Evolutionary conservation across 306 rosid genomes (phyloP), one percentile per base, ranked within the genome.

Genomic region (Styphnolobium japonicum): DNA sequence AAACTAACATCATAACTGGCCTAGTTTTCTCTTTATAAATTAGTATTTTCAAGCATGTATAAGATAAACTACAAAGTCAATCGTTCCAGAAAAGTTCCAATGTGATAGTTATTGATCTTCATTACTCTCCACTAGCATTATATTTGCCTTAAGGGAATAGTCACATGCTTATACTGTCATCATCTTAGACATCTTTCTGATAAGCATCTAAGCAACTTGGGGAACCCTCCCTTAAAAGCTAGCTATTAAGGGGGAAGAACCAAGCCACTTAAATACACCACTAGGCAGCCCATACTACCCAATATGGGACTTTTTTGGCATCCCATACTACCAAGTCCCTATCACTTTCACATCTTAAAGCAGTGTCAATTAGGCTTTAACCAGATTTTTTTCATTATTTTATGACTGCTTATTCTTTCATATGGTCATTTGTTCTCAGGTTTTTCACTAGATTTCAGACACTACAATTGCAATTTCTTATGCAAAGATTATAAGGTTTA

Each of bases 1-100:
- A 70, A 85, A 81, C 36, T 67, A 55, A 67, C 55, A 77, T 62
- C 25, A 22, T n/a, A 52, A 52, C 49, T 23, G 49, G 64, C 63
- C 71, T 53, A 52, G 16, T 63, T 43, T 75, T 48, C 56, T 75
- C 31, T 68, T 43, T 11, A 29, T 46, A 71, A 27, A 61, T 42
- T 27, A 31, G 40, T 67, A 78, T 7, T 62, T 23, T 48, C 23
- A 48, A 49, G 62, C 15, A 75, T 43, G 46, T 34, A 49, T 48
- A 23, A 66, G 34, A 56, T 40, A 43, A 29, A 67, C 42, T 53
- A 52, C 46, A 12, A 37, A 66, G 48, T 56, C 48, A 75, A 46
- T 15, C 27, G 64, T 16, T 74, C 42, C 22, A 57, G 22, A 39
- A 11, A 57, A 21, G n/a, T 57, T 49, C 56, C n/a, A 7, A 58